These are phyloP conservation scores for Leccinum pseudoinsigne DNA, from an alignment of 1,284 basidiomycete genomes.

Conservation along the genomic window DNA sequence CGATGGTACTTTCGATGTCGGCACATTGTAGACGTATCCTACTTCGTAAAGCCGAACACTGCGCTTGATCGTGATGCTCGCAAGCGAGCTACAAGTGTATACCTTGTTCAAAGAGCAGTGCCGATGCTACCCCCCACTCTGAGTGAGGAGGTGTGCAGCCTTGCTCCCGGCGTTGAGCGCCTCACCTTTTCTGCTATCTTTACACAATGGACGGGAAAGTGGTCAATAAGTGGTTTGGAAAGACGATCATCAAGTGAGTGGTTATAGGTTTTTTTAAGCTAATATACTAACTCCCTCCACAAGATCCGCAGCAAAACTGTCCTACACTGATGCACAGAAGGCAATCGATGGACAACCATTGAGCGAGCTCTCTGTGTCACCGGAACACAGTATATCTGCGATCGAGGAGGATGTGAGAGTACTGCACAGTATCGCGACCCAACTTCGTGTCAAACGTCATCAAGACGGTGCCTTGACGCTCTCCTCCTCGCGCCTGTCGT, in stretches of 20 bases:
- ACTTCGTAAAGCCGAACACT: slow-evolving; percentile 96
- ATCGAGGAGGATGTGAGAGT: slow-evolving; percentile 79
- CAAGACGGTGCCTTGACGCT: slow-evolving; percentile 82
- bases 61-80: slow-evolving; percentile 97
- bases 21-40: slow-evolving; percentile 94
- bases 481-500: slow-evolving; percentile 73
- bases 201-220: too few relatives aligned
- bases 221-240: slow-evolving; percentile 27
- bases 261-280: neutral
- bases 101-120: slow-evolving; percentile 92
- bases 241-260: slow-evolving; percentile 85
- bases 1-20: slow-evolving; percentile 89
- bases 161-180: too few relatives aligned
- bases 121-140: slow-evolving; percentile 95
- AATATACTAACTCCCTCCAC: slow-evolving; percentile 12
- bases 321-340: slow-evolving; percentile 80
- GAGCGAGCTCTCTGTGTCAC: slow-evolving; percentile 49
- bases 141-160: slow-evolving; percentile 76
- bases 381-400: slow-evolving; percentile 57
- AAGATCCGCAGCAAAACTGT: slow-evolving; percentile 85
- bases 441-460: slow-evolving; percentile 74
- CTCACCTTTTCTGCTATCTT: too few relatives aligned
- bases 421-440: slow-evolving; percentile 70
- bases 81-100: slow-evolving; percentile 96
- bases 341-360: slow-evolving; percentile 78